These are phyloP conservation scores for Mallotus nudiflorus DNA, from an alignment of 345 rosid genomes.

Conservation along the genomic window DNA sequence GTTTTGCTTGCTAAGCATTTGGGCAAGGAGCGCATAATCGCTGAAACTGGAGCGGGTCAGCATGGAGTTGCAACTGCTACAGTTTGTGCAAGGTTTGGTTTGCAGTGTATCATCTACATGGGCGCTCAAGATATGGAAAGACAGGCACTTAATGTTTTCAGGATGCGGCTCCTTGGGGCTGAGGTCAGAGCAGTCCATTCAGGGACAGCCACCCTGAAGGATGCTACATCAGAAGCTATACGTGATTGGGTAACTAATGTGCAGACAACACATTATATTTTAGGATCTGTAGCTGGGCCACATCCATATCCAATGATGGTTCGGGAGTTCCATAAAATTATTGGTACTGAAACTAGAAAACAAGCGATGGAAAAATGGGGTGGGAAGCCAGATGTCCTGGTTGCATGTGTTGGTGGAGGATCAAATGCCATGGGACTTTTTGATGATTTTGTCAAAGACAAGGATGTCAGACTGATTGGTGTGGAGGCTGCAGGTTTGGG, in stretches of 20 bases:
- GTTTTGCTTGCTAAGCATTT: constrained; percentile 81
- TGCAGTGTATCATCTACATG: constrained; percentile 83
- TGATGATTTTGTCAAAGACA: constrained; percentile 80
- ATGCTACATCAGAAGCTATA: constrained; percentile 47
- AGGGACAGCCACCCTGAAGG: constrained; percentile 33
- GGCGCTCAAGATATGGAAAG: constrained; percentile 98
- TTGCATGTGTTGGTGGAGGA: constrained; percentile 95
- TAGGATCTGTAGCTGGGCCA: constrained; percentile 96
- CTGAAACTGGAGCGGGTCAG: constrained; percentile 97
- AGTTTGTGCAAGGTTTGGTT: constrained; percentile 83
- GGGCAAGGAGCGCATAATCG: constrained; percentile 83
- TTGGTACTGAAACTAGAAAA: constrained; percentile 82
- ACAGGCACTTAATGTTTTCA: constrained; percentile 86
- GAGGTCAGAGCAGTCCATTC: constrained; percentile 51
- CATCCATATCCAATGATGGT: constrained; percentile 99
- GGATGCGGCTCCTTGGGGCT: constrained; percentile 91
- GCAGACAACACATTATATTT: constrained; percentile 91
- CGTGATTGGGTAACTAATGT: constrained; percentile 96
- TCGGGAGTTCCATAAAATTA: constrained; percentile 88
- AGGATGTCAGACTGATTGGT: constrained; percentile 81
- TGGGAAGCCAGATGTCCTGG: constrained; percentile 87
- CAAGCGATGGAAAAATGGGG: constrained; percentile 97
- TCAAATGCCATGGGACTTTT: constrained; percentile 95
- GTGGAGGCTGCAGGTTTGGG: constrained; percentile 98
- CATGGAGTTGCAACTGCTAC: constrained; percentile 98